These are phyloP conservation scores for Penicillium sp. DNA, from an alignment of 2,329 filamentous ascomycete species.

Conservation along the genomic window DNA sequence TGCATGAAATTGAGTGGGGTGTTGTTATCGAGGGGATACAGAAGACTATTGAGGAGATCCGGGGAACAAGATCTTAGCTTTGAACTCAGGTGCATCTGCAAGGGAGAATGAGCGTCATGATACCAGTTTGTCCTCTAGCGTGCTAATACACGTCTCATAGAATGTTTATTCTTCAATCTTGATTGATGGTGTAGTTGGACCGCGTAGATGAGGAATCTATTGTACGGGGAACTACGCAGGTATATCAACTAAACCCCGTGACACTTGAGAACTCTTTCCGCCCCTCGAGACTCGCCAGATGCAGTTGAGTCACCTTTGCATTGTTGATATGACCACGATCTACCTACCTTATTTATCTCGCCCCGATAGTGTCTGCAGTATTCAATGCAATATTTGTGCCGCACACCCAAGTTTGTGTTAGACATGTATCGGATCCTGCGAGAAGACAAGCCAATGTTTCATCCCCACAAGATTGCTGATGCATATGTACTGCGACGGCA, in stretches of 20 bases:
- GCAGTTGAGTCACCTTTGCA: background rate
- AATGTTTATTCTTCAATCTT: background rate
- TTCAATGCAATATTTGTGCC: conserved; percentile 1
- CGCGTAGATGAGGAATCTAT: background rate
- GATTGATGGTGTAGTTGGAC: background rate
- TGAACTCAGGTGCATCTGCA: background rate
- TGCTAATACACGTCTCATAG: conserved; percentile 9
- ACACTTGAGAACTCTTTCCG: background rate
- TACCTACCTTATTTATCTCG: background rate
- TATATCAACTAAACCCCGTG: background rate
- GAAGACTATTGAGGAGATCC: conserved; percentile 40
- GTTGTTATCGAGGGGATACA: conserved; percentile 75
- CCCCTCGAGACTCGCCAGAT: background rate
- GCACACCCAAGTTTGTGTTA: background rate
- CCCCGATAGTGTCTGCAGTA: background rate
- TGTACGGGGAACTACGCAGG: background rate
- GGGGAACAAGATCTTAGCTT: conserved; percentile 24
- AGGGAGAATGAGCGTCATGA: conserved; percentile 7
- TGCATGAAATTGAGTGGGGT: conserved; percentile 77
- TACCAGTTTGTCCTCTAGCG: conserved; percentile 16
- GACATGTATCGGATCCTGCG: background rate
- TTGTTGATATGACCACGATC: background rate
- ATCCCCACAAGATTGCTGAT: background rate
- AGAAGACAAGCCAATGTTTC: background rate
- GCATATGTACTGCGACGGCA: background rate